Percentiles rank a stretch among this genome's conserved stretches.
These are phyloP conservation scores for Lentinus brumalis DNA, from an alignment of 768 basidiomycete species.

Conservation along the genomic window DNA sequence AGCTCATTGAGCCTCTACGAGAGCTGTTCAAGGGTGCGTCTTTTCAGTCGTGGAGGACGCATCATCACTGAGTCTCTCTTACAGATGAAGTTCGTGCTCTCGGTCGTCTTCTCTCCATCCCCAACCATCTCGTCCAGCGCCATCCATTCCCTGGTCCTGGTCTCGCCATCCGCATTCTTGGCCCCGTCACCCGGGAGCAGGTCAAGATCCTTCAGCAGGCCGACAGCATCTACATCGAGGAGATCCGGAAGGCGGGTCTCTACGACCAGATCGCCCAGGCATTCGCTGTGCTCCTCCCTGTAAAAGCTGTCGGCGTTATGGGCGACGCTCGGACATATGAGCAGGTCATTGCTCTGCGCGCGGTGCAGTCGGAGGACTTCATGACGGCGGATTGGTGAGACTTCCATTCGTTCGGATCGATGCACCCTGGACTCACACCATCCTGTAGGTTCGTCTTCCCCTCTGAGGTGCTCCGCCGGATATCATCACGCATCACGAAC, in stretches of 20 bases:
- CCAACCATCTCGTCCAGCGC: conserved; percentile 88
- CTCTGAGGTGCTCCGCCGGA: conserved; percentile 80
- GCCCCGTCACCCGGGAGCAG: conserved; percentile 91
- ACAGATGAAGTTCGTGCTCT: conserved; percentile 94
- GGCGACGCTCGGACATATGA: conserved; percentile 97
- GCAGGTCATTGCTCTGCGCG: conserved; percentile 93
- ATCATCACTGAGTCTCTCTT: neutral
- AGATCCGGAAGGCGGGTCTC: conserved; percentile 89
- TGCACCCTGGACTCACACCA: neutral
- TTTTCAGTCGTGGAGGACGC: neutral
- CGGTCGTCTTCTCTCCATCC: conserved; percentile 89
- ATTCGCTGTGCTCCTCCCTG: conserved; percentile 93
- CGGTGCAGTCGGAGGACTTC: conserved; percentile 98
- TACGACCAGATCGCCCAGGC: conserved; percentile 96
- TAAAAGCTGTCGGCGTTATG: conserved; percentile 97
- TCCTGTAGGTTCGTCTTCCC: conserved; percentile 91
- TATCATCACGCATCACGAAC: conserved; percentile 97
- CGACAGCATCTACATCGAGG: conserved; percentile 96
- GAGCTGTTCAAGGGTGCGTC: conserved; percentile 93
- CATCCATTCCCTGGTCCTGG: conserved; percentile 99
- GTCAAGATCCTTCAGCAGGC: conserved; percentile 90
- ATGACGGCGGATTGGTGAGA: conserved; percentile 98
- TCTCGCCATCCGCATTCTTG: conserved; percentile 96
- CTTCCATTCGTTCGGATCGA: neutral
- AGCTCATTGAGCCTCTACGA: conserved; percentile 94